Base-by-base conservation (phyloP, 1,139 yeast species). In the Petasospora rhodanensis region DNA sequence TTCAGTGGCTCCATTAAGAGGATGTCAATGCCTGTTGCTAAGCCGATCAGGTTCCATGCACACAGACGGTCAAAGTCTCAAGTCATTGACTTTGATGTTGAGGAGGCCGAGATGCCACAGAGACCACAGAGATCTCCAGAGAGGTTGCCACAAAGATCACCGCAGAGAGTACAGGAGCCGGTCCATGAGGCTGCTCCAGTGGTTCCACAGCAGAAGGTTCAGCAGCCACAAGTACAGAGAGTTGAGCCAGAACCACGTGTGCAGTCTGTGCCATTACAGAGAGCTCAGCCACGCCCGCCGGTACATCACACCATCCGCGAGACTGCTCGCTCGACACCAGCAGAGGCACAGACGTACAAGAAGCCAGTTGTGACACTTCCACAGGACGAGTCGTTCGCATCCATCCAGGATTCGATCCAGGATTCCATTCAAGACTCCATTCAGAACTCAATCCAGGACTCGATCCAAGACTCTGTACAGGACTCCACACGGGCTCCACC, bases 21-120 rank as follows among this genome's bases (percentile, higher is more conserved):
- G 25, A 18, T 14, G 7, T 22, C 23, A 15, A n/a, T 24, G 5
- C 14, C 18, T 17, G 23, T 12, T 21, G 13, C 21, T 6, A 23
- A 20, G 2, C 31, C 39, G 22, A 38, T 31, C 7, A 17, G 21
- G 13, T 29, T 28, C 30, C 46, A 42, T 29, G 24, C 28, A 16
- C 49, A 45, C 28, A 41, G 42, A 41, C 31, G 45, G 12, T 37
- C 46, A 2, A 31, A 37, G 22, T 45, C 47, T 8, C 40, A 32
- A 18, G 18, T 40, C 14, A 31, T 35, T 15, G 38, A 32, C 20
- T 33, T 26, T 18, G 16, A 24, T 4, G 29, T 31, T 18, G 37
- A 38, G 10, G 31, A 29, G 9, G 15, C 30, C 8, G 34, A 31
- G 5, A 17, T 27, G 10, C 12, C 29, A 14, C 23, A 21, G 18